These are phyloP conservation scores for Acanthamoeba quina DNA, from an alignment of 208 protist genomes.

Conservation along the genomic window DNA sequence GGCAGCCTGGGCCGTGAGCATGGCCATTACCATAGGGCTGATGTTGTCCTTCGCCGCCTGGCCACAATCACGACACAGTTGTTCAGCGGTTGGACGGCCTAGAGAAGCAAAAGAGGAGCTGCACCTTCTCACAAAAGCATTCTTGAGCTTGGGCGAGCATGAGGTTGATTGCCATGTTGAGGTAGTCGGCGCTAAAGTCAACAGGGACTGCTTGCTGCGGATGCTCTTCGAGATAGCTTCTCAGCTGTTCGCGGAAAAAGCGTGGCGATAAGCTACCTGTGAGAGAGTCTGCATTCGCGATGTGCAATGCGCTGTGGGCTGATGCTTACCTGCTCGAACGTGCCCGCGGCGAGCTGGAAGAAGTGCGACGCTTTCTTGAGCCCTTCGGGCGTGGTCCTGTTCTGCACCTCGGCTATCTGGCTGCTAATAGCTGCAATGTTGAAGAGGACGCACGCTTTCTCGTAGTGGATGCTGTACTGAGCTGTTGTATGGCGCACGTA, in stretches of 20 bases:
- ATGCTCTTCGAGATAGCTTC: slow-evolving; percentile 20
- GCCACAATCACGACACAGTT: neutral
- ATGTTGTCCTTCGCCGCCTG: slow-evolving; percentile 63
- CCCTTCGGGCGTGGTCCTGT: slow-evolving; percentile 41
- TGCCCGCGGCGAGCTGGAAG: slow-evolving; percentile 52
- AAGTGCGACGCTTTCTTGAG: slow-evolving; percentile 56
- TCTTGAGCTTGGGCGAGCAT: slow-evolving; percentile 58
- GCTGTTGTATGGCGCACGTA: neutral
- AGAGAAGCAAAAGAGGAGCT: neutral
- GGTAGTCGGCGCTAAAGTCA: slow-evolving; percentile 18
- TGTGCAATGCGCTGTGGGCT: neutral
- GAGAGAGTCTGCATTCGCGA: no score
- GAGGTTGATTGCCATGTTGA: slow-evolving; percentile 48
- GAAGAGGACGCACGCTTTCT: slow-evolving; percentile 29
- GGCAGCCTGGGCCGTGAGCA: slow-evolving; percentile 15
- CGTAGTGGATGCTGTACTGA: slow-evolving; percentile 36
- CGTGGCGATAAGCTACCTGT: neutral
- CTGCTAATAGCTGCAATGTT: slow-evolving; percentile 49
- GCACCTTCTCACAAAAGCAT: slow-evolving; percentile 61
- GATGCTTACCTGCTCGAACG: slow-evolving; percentile 8
- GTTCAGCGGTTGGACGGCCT: neutral
- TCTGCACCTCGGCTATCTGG: slow-evolving; percentile 27
- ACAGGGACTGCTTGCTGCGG: neutral
- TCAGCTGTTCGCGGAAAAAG: neutral
- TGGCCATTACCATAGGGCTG: slow-evolving; percentile 17